Base-by-base conservation (phyloP, 495 filamentous ascomycete genomes). In the Neurospora tetrasperma region DNA sequence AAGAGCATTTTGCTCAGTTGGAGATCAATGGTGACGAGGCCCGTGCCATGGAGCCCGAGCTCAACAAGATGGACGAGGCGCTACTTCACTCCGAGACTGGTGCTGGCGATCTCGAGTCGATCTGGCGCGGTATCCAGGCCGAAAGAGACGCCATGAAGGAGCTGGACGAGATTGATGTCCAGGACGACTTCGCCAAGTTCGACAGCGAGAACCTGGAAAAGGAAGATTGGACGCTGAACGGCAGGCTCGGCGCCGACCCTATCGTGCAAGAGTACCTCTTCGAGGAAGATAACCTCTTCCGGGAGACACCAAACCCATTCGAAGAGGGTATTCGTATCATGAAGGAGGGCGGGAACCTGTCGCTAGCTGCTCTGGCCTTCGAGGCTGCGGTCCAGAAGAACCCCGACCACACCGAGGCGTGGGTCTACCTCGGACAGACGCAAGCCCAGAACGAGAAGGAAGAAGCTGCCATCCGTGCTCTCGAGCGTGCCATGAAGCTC, bases 401-500 rank as follows among this genome's bases (percentile, higher is more conserved):
- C 73, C 88, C 93, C 0, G 85, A 91, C 69, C 94, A 98, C 81
- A 88, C 94, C 42, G 92, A 95, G 38, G 96, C 96, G 0, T 99
- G 96, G 96, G 92, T 92, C 11, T 90, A 93, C 78, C 89, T 99
- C 46, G 96, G 96, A 74, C 88, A 89, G 70, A 91, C 94, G 39
- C 96, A 99, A 82, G 96, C 96, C 5, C 96, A 98, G 82, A 99
- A 99, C 81, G 96, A 99, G 79, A 99, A 99, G 82, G 96, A 99
- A 79, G 88, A 93, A 5, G 96, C 96, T 6, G 96, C 96, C n/a
- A 98, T 99, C 75, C 91, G 96, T n/a, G 96, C 96, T 5, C 84
- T 98, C 71, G 96, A 98, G 83, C 93, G 95, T 77, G 94, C 95
- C 16, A 84, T 97, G 69, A 95, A 93, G 80, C 83, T 95, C 10